Evolutionary conservation across 352 stramenopile species (phyloP), one percentile per base, ranked within the genome.

Genomic region (Phytophthora syringae): DNA sequence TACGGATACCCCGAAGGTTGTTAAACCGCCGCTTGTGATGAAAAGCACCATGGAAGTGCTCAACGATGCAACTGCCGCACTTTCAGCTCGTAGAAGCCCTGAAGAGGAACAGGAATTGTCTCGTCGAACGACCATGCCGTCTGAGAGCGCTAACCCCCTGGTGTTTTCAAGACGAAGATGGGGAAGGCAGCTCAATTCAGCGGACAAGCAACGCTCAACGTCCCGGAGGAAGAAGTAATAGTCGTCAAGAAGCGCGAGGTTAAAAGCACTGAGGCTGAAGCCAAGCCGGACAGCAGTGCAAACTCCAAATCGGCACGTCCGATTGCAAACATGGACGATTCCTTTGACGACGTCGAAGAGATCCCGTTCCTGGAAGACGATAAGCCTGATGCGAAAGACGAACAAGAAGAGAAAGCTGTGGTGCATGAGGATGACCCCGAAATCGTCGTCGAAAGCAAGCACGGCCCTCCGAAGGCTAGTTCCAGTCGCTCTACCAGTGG

Each of bases 331-430:
- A 37, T 86, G 1, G 79, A 92, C 16, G 79, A 91, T 36, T 77
- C 74, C n/a, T 78, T 88, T n/a, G 85, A 94, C 12, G 85, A 92
- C 22, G 76, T 94, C 2, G 85, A 94, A 50, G 85, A 94, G 36
- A 92, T 94, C 20, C 83, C 83, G 2, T 92, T 92, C 60, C 49
- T 94, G 1, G 82, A 92, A 36, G 79, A 90, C 21, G 51, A 64
- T 1, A 84, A 85, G 30, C 50, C 76, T 7, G 70, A 89, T 13
- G 39, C 74, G 0, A 89, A 56, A 30, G 54, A 61, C 21, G 53
- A 62, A 1, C 24, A 20, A 10, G 69, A 82, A 25, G 50, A 64
- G 25, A 73, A 74, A 24, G 7, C 18, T 12, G 64, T 27, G 0
- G 56, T 64, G 15, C 58, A 75, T 10, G 78, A 86, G 32, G 73